Evolutionary conservation across 2,329 filamentous ascomycete species (phyloP).

Genomic region (Epichloe baconii): DNA sequence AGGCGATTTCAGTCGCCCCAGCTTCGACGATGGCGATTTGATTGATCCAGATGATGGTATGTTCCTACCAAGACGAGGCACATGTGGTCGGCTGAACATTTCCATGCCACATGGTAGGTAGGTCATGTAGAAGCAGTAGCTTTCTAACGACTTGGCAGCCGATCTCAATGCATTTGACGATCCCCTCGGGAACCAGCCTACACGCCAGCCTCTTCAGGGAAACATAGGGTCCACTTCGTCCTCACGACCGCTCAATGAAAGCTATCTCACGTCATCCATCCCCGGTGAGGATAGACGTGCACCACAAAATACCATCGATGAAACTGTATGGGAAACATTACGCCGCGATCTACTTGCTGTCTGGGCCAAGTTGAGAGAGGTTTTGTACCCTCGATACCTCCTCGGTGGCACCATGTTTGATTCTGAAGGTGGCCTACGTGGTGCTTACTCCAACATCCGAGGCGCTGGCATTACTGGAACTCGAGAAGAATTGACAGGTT

Average conservation of each 20-base stretch:
- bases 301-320: slow-evolving; percentile 87
- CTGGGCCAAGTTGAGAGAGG: slow-evolving; percentile 97
- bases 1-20: slow-evolving; percentile 48
- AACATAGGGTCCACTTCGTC: slow-evolving; percentile 59
- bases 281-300: slow-evolving; percentile 86
- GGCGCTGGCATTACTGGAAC: slow-evolving; percentile 46
- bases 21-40: slow-evolving; percentile 54
- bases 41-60: slow-evolving; percentile 71
- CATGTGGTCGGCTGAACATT: background rate
- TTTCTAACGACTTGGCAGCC: slow-evolving; percentile 31
- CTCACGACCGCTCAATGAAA: slow-evolving; percentile 49
- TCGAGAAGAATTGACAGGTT: slow-evolving; percentile 46
- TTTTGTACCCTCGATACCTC: slow-evolving; percentile 90
- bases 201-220: slow-evolving; percentile 69
- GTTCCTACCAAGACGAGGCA: slow-evolving; percentile 5
- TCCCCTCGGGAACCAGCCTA: slow-evolving; percentile 54
- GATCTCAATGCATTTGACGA: slow-evolving; percentile 91
- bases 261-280: slow-evolving; percentile 78
- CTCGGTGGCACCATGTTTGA: slow-evolving; percentile 58
- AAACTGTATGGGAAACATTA: slow-evolving; percentile 94
- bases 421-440: slow-evolving; percentile 37
- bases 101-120: too few species aligned
- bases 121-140: background rate
- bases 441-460: slow-evolving; percentile 48
- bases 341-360: slow-evolving; percentile 82